A percentile compares a stretch with the other conserved stretches of the same genome.
Evolutionary conservation across 192 early-diverging fungal genomes (phyloP).

Genomic region (Chytriomyces sp.): DNA sequence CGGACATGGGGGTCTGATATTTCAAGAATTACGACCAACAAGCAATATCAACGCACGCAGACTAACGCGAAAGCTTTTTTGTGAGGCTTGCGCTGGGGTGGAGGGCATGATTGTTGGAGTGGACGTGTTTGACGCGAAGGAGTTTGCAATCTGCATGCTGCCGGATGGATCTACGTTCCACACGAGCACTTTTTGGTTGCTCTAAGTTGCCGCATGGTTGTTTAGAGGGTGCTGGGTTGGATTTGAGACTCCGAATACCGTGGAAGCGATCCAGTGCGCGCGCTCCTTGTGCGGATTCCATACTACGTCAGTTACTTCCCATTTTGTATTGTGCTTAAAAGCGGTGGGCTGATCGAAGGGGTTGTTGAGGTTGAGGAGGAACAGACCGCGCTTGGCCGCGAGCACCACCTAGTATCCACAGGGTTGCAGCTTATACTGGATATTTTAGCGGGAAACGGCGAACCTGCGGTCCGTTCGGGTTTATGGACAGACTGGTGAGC

Average conservation of each 20-base stretch:
- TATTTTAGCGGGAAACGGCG: too few relatives aligned
- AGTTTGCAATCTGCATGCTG: neutral
- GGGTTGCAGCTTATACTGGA: too few relatives aligned
- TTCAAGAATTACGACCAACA: too few relatives aligned
- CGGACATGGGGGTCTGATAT: too few relatives aligned
- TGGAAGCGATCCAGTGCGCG: constrained; percentile 24
- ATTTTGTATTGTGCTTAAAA: constrained; percentile 33
- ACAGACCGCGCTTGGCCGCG: constrained; percentile 28
- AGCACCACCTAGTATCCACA: constrained; percentile 19
- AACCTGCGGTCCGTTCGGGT: constrained; percentile 21
- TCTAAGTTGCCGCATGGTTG: neutral
- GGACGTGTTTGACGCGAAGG: constrained; percentile 3
- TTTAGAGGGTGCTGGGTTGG: neutral
- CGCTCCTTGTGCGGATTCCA: constrained; percentile 27
- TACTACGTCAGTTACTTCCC: constrained; percentile 28
- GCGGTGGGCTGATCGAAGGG: constrained; percentile 12
- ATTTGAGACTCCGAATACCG: neutral
- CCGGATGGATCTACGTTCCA: constrained; percentile 25
- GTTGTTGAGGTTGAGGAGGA: constrained; percentile 14
- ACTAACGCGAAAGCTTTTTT: neutral
- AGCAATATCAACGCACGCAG: too few relatives aligned
- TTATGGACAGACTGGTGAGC: constrained; percentile 26
- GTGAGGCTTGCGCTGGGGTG: neutral
- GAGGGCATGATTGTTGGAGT: neutral
- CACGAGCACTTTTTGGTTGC: constrained; percentile 33